A percentile compares a stretch with the other conserved stretches of the same genome.
Evolutionary conservation across 306 rosid species (phyloP).

Genomic region (Datisca glomerata): DNA sequence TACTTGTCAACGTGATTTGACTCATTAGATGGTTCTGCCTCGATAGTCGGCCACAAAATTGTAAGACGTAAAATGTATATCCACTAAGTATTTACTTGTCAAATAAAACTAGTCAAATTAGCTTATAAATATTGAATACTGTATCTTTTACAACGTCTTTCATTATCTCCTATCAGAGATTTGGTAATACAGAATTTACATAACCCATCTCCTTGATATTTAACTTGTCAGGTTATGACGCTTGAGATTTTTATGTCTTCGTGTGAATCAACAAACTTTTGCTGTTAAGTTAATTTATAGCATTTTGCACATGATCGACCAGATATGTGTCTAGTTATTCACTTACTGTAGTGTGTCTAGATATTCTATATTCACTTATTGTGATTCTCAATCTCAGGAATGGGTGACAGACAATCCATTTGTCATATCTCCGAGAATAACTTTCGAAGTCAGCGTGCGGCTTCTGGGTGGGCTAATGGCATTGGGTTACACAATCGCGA

Average conservation of each 20-base stretch:
- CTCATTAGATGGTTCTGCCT: too few species aligned
- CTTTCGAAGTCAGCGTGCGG: conserved; percentile 98
- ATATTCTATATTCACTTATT: background rate
- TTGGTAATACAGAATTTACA: background rate
- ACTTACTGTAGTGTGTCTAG: background rate
- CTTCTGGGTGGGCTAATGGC: conserved; percentile 99
- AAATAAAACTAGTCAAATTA: too few species aligned
- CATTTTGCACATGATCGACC: too few species aligned
- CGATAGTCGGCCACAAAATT: too few species aligned
- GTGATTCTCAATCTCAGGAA: conserved; percentile 42
- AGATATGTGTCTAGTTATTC: background rate
- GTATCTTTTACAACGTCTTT: background rate
- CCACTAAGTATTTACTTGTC: too few species aligned
- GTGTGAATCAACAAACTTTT: too few species aligned
- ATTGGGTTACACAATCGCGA: conserved; percentile 91
- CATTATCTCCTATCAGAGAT: background rate
- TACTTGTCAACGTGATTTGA: too few species aligned
- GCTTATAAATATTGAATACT: too few species aligned
- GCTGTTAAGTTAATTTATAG: too few species aligned
- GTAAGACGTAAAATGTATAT: too few species aligned
- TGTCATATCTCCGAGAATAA: conserved; percentile 97
- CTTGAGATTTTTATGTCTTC: background rate
- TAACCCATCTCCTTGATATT: conserved; percentile 1
- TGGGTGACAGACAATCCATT: conserved; percentile 96
- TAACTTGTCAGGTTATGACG: background rate